A percentile compares a stretch with the other conserved stretches of the same genome.
phyloP scores from a whole-genome alignment of 2,329 filamentous ascomycete species.

The Cercospora berteroae region DNA sequence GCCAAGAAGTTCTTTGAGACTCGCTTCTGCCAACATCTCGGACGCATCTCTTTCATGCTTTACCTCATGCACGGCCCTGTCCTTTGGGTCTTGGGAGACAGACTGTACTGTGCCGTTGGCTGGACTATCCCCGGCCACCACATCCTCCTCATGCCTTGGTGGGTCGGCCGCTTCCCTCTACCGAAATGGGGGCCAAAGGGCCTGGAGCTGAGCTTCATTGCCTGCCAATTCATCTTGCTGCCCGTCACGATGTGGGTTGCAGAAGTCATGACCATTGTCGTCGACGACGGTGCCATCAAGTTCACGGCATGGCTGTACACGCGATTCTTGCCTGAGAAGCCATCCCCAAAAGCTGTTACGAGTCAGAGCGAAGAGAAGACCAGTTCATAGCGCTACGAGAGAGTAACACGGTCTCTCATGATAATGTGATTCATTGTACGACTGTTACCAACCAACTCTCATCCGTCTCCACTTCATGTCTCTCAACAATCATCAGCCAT shows the following conservation, averaged over 20 bases:
- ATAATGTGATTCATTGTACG: constrained; percentile 6
- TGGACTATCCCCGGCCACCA: constrained; percentile 51
- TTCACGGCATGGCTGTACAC: constrained; percentile 59
- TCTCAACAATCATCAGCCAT: background rate
- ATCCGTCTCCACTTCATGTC: background rate
- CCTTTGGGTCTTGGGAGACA: constrained; percentile 59
- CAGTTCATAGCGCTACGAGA: constrained; percentile 9
- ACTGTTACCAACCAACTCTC: background rate
- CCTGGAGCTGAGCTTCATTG: constrained; percentile 59
- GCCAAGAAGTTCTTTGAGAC: constrained; percentile 60
- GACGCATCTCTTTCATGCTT: constrained; percentile 60
- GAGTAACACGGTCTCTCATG: constrained; percentile 3
- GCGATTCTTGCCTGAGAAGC: constrained; percentile 36
- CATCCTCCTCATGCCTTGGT: constrained; percentile 52
- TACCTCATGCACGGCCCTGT: constrained; percentile 66
- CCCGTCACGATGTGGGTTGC: constrained; percentile 60
- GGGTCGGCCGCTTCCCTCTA: constrained; percentile 58
- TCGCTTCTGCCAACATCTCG: constrained; percentile 60
- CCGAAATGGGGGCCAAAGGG: constrained; percentile 56
- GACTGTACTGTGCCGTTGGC: constrained; percentile 62
- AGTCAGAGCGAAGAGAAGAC: constrained; percentile 11
- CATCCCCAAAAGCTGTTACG: constrained; percentile 5
- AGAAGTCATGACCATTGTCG: constrained; percentile 54
- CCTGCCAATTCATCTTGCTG: constrained; percentile 59
- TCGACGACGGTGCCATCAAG: constrained; percentile 62